A percentile compares a stretch with the other conserved stretches of the same genome.
Evolutionary conservation across 129 eudicot genomes (phyloP).

Genomic region (Pulicaria dysenterica): DNA sequence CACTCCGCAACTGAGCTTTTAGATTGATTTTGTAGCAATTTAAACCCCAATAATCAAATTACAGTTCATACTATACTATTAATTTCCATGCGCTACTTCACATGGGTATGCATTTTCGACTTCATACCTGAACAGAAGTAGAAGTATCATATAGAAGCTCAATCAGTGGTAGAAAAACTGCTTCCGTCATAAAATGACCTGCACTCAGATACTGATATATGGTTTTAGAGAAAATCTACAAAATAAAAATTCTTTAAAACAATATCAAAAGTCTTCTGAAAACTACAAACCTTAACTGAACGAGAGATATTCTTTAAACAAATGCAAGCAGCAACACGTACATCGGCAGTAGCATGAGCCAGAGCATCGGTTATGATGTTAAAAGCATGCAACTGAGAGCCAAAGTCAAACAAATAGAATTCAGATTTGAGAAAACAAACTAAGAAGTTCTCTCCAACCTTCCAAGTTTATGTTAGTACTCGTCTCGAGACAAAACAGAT

Average conservation of each 20-base stretch:
- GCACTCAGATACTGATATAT: slow-evolving; percentile 83
- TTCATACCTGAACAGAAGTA: slow-evolving; percentile 69
- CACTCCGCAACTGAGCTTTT: too few species aligned
- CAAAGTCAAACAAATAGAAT: slow-evolving; percentile 20
- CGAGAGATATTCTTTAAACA: slow-evolving; percentile 86
- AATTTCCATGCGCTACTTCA: too few species aligned
- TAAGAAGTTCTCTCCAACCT: not conserved
- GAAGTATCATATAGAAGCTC: slow-evolving; percentile 69
- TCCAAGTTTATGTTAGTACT: too few species aligned
- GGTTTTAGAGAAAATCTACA: slow-evolving; percentile 34
- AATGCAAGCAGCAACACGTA: slow-evolving; percentile 82
- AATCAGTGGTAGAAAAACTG: slow-evolving; percentile 56
- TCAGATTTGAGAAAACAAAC: slow-evolving; percentile 7
- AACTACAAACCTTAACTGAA: slow-evolving; percentile 79
- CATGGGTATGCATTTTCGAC: too few species aligned
- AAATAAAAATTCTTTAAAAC: not conserved
- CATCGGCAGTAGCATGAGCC: slow-evolving; percentile 68
- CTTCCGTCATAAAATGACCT: slow-evolving; percentile 79
- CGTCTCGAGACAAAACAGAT: slow-evolving; percentile 3
- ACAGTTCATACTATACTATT: not conserved
- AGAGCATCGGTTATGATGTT: slow-evolving; percentile 55
- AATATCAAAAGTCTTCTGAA: not conserved
- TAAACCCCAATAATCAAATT: not conserved
- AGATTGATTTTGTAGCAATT: too few species aligned
- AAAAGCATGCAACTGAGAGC: slow-evolving; percentile 51